Percentiles rank a stretch among this genome's conserved stretches.
These are phyloP conservation scores for Collybia sp. DNA, from an alignment of 768 basidiomycete genomes.

Conservation along the genomic window DNA sequence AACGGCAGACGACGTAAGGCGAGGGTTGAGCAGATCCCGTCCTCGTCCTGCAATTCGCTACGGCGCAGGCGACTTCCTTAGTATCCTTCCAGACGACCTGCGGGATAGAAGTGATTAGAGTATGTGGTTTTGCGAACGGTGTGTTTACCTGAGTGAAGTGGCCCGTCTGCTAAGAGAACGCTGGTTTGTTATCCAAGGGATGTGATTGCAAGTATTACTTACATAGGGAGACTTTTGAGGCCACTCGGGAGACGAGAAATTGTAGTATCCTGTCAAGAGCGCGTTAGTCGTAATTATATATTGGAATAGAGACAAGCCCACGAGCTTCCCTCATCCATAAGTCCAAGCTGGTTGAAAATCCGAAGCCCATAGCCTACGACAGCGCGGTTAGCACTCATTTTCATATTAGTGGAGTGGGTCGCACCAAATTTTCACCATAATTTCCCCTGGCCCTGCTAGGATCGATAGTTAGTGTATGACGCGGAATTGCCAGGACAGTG, in stretches of 20 bases:
- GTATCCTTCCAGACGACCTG: conserved; percentile 54
- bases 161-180: conserved; percentile 18
- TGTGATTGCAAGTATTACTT: neutral
- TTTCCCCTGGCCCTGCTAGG: conserved; percentile 6
- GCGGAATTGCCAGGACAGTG: neutral
- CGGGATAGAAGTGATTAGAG: too few species aligned
- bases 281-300: neutral
- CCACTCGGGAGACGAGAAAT: conserved; percentile 14
- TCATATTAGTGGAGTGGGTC: neutral
- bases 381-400: neutral
- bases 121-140: neutral
- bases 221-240: too few species aligned
- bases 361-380: conserved; percentile 13
- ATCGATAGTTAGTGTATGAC: neutral
- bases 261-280: conserved; percentile 13
- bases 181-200: conserved; percentile 18
- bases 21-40: conserved; percentile 17
- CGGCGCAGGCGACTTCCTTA: conserved; percentile 43
- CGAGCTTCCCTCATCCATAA: conserved; percentile 24
- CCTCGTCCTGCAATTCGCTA: conserved; percentile 27
- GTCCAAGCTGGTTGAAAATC: conserved; percentile 14
- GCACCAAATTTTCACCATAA: conserved; percentile 25
- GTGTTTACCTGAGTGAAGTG: conserved; percentile 24
- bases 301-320: conserved; percentile 5
- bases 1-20: conserved; percentile 22